Evolutionary conservation across 2,329 filamentous ascomycete species (phyloP).

Genomic region (Mariannaea sp.): DNA sequence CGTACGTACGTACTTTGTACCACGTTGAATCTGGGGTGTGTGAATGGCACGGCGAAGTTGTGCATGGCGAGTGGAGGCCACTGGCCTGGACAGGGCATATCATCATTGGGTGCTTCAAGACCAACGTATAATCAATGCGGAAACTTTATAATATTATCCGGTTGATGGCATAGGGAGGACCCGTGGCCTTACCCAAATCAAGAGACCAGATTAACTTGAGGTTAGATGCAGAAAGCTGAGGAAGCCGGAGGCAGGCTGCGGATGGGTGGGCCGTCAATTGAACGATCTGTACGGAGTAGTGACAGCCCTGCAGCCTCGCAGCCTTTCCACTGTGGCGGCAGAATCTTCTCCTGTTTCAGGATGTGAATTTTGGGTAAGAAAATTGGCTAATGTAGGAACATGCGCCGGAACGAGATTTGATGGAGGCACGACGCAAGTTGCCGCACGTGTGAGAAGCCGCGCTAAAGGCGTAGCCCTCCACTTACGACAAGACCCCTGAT

Average conservation of each 20-base stretch:
- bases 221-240: no score
- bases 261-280: constrained; percentile 13
- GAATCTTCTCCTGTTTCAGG: constrained; percentile 38
- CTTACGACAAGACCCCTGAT: no score
- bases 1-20: no score
- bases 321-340: constrained; percentile 24
- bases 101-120: constrained; percentile 8
- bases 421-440: constrained; percentile 34
- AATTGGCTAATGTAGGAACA: constrained; percentile 41
- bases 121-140: constrained; percentile 28
- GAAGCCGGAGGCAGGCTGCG: no score
- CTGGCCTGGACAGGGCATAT: constrained; percentile 16
- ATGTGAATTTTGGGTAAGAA: constrained; percentile 27
- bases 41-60: constrained; percentile 15
- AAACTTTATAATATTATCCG: constrained; percentile 12
- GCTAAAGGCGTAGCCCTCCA: constrained; percentile 29
- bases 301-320: constrained; percentile 23
- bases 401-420: constrained; percentile 32
- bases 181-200: not conserved
- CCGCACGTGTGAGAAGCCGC: constrained; percentile 31
- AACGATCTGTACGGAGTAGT: constrained; percentile 21
- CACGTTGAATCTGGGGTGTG: no score
- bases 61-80: constrained; percentile 26
- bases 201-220: no score
- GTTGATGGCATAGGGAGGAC: constrained; percentile 16